Conservation (phyloP, 2,329 filamentous ascomycete genomes). For the Cytospora piceae region DNA sequence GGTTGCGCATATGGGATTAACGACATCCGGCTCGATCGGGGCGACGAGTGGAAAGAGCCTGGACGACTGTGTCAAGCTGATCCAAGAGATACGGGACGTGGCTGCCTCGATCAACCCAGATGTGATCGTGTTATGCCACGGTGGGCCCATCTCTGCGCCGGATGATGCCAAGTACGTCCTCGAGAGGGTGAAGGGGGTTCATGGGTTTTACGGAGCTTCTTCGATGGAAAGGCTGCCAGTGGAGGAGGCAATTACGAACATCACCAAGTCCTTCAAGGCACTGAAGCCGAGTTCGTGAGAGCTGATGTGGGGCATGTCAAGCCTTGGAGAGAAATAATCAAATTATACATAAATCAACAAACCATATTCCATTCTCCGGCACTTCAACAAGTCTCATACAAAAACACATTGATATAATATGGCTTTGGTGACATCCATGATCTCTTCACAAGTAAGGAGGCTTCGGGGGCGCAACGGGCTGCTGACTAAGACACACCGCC, state of each 20-base stretch:
- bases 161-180: conserved; percentile 68
- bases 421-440: too few species aligned
- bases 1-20: conserved; percentile 71
- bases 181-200: conserved; percentile 62
- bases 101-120: conserved; percentile 59
- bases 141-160: conserved; percentile 67
- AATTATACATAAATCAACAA: neutral
- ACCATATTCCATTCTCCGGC: too few species aligned
- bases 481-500: neutral
- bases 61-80: conserved; percentile 64
- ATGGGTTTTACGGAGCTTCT: conserved; percentile 73
- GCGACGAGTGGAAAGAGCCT: conserved; percentile 63
- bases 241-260: conserved; percentile 63
- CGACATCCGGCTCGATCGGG: conserved; percentile 64
- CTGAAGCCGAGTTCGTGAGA: conserved; percentile 19
- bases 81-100: conserved; percentile 67
- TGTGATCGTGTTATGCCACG: conserved; percentile 71
- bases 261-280: conserved; percentile 43
- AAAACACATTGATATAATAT: too few species aligned
- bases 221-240: conserved; percentile 72
- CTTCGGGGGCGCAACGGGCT: too few species aligned
- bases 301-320: too few species aligned
- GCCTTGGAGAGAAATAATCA: neutral
- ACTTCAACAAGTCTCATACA: too few species aligned
- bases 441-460: neutral